Evolutionary conservation across 768 basidiomycete genomes (phyloP).

Genomic region (Leucosporidium creatinivorum): DNA sequence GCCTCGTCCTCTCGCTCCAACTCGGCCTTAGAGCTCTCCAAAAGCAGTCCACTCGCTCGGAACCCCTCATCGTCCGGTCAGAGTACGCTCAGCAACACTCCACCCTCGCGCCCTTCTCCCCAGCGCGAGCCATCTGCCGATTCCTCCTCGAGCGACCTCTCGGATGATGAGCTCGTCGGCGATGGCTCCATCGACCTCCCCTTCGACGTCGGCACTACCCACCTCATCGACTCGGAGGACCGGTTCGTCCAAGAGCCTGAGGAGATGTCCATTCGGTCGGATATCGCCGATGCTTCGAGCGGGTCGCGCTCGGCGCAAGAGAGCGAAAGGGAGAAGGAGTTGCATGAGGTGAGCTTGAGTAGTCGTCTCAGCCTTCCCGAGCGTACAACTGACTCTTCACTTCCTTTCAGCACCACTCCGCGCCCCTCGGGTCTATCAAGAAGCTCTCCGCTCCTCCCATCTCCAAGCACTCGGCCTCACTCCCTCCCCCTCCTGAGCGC

Average conservation of each 20-base stretch:
- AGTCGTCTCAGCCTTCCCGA: too few species aligned
- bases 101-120: not conserved
- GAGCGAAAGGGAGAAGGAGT: not conserved
- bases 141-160: not conserved
- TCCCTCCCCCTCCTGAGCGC: too few species aligned
- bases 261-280: not conserved
- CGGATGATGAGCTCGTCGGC: not conserved
- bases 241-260: not conserved
- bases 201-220: not conserved
- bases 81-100: not conserved
- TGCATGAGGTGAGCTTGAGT: too few species aligned
- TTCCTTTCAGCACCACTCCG: too few species aligned
- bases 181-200: not conserved
- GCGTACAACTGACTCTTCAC: too few species aligned
- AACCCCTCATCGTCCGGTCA: not conserved
- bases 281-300: not conserved
- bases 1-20: not conserved
- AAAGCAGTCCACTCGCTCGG: not conserved
- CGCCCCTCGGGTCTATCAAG: too few species aligned
- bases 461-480: too few species aligned
- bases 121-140: not conserved
- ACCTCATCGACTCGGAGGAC: not conserved
- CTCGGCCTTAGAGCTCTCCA: not conserved
- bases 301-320: not conserved
- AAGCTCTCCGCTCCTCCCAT: too few species aligned